Base-by-base conservation (phyloP, 495 filamentous ascomycete species). In the Entonaema liquescens region DNA sequence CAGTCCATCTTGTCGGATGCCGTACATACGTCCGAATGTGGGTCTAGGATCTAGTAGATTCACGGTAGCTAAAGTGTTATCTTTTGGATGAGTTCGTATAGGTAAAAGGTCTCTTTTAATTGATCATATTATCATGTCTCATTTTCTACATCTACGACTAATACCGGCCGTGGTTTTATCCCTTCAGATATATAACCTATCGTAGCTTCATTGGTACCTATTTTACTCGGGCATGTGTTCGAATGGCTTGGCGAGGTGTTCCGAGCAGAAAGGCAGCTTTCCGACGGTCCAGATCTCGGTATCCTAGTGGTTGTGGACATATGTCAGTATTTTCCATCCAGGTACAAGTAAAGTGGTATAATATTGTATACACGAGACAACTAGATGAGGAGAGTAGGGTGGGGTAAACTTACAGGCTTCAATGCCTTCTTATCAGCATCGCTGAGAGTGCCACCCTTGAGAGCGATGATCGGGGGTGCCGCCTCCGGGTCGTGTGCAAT, bases 261-360 rank as follows among this genome's bases (percentile, higher is more conserved):
- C 88, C 82, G 85, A 79, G 80, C 88, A 89, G 83, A 90, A 91
- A 36, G 89, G 88, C 59, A 91, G 83, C 83, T 91, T 91, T 83
- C 85, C 74, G 67, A 79, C 84, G 28, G 85, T 87, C 89, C 89
- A 91, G 80, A 91, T 90, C 79, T 91, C 89, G 74, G 86, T 88
- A 73, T 89, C 85, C 88, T 87, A 65, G 5, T 23, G 12, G 29
- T 31, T 6, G 25, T 8, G 1, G 8, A 38, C 23, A 12, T 25
- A 60, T 35, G 25, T 62, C 19, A 62, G 44, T 21, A 8, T 29
- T 25, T 26, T 25, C 28, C 59, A 28, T 55, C 49, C 44, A 31
- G 11, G 2, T 9, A 5, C 12, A n/a, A n/a, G n/a, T n/a, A n/a
- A n/a, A n/a, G n/a, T n/a, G n/a, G n/a, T n/a, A n/a, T n/a, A n/a